Base-by-base conservation (phyloP, 2,329 filamentous ascomycete genomes). In the Aspergillus sp. region DNA sequence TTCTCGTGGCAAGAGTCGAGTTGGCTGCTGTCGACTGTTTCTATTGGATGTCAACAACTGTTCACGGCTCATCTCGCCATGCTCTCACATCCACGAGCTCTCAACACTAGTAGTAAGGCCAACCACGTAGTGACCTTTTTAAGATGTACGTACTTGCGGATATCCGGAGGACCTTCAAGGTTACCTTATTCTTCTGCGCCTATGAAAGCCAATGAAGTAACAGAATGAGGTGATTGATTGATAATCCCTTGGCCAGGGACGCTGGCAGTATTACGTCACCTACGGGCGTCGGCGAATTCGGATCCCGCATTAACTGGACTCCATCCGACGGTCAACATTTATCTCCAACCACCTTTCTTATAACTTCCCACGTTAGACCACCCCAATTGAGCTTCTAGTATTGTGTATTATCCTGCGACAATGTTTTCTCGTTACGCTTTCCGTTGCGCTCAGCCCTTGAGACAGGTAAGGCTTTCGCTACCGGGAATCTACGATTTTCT, bases 351-450 rank as follows among this genome's bases (percentile, higher is more conserved):
- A 30, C 40, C 51, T 46, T 41, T 44, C 41, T 34, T 11, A 54
- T 33, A 53, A n/a, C 39, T 11, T 40, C 17, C 19, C 34, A 5
- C 62, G 56, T 58, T 60, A 51, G 56, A 39, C 55, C 49, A 41
- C 45, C 34, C 51, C 56, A 51, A 64, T 61, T 65, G 63, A 63
- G 46, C 52, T 53, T 52, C 27, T 39, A 40, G 55, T 54, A 46
- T 55, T 62, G 47, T 27, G 45, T 39, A 49, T 56, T 55, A 60
- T 61, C 58, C 11, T n/a, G n/a, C 52, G 69, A 84, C 71, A 64
- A 89, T 91, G 86, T 88, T 90, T 70, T 81, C 87, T 61, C 82
- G 88, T 80, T 81, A 86, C 68, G 79, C 81, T 63, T 81, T 89
- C 71, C 83, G 87, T 71, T 83, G 82, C 66, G 82, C 83, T 54